phyloP scores from a whole-genome alignment of 331 rosid genomes.

The Stylosanthes scabra region DNA sequence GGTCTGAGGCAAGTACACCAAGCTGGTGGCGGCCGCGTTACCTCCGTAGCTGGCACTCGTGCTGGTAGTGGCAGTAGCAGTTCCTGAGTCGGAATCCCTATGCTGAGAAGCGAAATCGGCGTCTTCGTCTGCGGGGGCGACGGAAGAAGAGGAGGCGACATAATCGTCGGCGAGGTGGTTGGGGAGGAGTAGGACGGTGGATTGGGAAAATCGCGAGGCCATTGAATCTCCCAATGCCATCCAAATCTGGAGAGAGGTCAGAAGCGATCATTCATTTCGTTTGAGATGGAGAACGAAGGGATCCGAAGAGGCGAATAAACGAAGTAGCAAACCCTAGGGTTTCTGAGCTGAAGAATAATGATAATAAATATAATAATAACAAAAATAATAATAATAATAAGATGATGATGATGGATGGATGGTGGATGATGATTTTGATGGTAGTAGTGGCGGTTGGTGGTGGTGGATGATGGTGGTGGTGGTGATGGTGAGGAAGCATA shows the following conservation, averaged over 20 bases:
- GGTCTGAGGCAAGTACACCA: constrained; percentile 90
- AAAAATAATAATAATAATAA: too few species aligned
- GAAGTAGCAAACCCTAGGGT: constrained; percentile 37
- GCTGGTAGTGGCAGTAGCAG: constrained; percentile 65
- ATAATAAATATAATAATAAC: too few species aligned
- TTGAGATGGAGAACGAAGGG: neutral
- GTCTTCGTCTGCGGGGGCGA: constrained; percentile 15
- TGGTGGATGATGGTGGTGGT: neutral
- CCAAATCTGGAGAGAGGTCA: constrained; percentile 73
- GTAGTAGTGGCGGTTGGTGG: neutral
- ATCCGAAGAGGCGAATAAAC: neutral
- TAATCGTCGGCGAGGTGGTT: constrained; percentile 56
- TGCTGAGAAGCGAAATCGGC: constrained; percentile 26
- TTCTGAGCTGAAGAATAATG: neutral
- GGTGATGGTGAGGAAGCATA: constrained; percentile 22
- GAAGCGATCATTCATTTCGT: constrained; percentile 35
- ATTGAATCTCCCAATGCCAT: constrained; percentile 99
- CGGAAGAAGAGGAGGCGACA: neutral
- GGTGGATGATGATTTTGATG: neutral
- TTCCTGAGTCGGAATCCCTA: constrained; percentile 60
- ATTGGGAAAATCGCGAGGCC: constrained; percentile 96
- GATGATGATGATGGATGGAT: too few species aligned
- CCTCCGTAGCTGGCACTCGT: neutral
- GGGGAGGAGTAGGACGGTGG: constrained; percentile 68
- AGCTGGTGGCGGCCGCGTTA: constrained; percentile 72